Evolutionary conservation across 257 asterid genomes (phyloP).

Genomic region (Parsonsia alboflavescens): DNA sequence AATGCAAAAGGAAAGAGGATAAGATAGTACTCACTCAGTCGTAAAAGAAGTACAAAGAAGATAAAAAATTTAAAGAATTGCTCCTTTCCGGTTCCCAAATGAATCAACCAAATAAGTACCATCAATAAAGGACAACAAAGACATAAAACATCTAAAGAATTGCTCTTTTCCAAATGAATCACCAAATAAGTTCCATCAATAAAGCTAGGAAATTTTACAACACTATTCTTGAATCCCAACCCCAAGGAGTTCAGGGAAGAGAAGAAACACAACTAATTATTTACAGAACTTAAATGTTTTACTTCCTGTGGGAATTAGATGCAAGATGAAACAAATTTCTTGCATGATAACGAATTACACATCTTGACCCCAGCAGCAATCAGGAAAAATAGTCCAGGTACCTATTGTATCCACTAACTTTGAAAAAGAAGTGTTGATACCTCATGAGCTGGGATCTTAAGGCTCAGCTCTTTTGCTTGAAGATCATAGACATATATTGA

Average conservation of each 20-base stretch:
- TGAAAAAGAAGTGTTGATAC: slow-evolving; percentile 27
- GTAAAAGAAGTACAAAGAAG: background rate
- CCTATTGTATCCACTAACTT: slow-evolving; percentile 6
- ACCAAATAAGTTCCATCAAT: background rate
- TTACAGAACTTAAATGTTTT: background rate
- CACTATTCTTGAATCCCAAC: background rate
- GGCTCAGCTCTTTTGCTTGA: slow-evolving; percentile 58
- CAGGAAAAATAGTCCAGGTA: background rate
- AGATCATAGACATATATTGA: slow-evolving; percentile 90
- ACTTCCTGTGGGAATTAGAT: background rate
- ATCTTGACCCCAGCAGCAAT: background rate
- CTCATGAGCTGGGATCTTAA: slow-evolving; percentile 80
- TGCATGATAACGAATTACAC: background rate
- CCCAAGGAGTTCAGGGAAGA: background rate
- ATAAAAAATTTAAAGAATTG: too few relatives aligned
- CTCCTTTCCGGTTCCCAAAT: too few relatives aligned
- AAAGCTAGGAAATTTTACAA: background rate
- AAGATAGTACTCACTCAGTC: background rate
- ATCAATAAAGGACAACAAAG: too few relatives aligned
- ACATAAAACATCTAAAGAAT: background rate
- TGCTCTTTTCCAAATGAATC: background rate
- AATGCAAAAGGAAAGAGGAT: background rate
- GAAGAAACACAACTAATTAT: background rate
- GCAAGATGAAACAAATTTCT: background rate
- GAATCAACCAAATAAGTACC: too few relatives aligned